These are phyloP conservation scores for Eragrostis nindensis DNA, from an alignment of 176 grass and related monocot genomes.

Conservation along the genomic window DNA sequence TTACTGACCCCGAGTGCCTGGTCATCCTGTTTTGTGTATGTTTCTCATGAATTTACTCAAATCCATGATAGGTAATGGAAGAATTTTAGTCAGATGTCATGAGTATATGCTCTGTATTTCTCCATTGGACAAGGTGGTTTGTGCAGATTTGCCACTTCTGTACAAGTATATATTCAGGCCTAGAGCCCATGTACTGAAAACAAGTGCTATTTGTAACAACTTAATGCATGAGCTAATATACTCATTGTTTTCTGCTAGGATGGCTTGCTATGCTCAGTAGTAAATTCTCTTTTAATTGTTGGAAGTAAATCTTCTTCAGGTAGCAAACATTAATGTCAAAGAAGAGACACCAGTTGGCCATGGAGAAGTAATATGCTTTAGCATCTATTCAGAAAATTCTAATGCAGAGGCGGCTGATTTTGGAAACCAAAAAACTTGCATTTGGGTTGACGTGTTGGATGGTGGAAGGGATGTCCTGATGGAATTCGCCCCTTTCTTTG, in stretches of 20 bases:
- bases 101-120: not conserved
- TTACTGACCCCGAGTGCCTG: not conserved
- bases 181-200: not conserved
- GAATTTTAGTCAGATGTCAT: constrained; percentile 4
- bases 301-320: constrained; percentile 52
- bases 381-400: constrained; percentile 68
- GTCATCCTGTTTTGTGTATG: not conserved
- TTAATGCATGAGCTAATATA: constrained; percentile 13
- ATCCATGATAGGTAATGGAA: not conserved
- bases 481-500: constrained; percentile 86
- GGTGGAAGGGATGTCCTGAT: constrained; percentile 70
- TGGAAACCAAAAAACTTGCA: constrained; percentile 87
- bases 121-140: not conserved
- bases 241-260: constrained; percentile 25
- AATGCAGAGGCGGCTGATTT: constrained; percentile 63
- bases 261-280: constrained; percentile 7
- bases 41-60: constrained; percentile 23
- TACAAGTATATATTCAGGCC: not conserved
- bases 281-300: constrained; percentile 22
- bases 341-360: constrained; percentile 80
- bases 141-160: not conserved
- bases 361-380: constrained; percentile 89
- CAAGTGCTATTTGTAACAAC: not conserved
- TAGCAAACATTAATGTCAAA: constrained; percentile 73
- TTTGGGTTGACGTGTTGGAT: constrained; percentile 96